Base-by-base conservation (phyloP, 768 basidiomycete species). In the Kwoniella pini region DNA sequence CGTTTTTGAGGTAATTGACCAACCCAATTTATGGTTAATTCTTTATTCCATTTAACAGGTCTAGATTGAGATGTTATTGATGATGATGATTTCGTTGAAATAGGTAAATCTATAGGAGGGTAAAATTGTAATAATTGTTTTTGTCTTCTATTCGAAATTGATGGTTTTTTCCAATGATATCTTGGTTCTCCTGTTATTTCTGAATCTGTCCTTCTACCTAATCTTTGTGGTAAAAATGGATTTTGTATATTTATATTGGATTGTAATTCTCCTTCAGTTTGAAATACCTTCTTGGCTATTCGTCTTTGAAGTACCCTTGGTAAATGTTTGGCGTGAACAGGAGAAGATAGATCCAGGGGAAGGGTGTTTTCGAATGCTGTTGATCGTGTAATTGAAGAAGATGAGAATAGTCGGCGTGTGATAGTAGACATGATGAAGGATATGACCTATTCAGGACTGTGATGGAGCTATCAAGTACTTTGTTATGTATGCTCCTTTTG, bases 81-180 rank as follows among this genome's bases (percentile, higher is more conserved):
- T 36, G 22, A 44, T 62, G n/a, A 33, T 36, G 22, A 44, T 46
- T 52, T 50, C 11, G 46, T 38, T 27, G 61, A 63, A 33, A 64
- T 52, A 2, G 69, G 67, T 15, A 67, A 30, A 39, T 53, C 53
- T 4, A 56, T 50, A 12, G 46, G 44, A 21, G 65, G 54, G 42
- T 68, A 68, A 9, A 24, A 48, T 28, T 66, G 48, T 2, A 64
- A 42, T 6, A 75, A 24, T 19, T 69, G 64, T 38, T 70, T 69
- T 56, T 75, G 68, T 40, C 73, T 44, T 22, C 73, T 45, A 15
- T 64, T 50, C 2, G 70, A 75, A 26, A 75, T 72, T 36, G 54
- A 3, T n/a, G 53, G 55, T 46, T 57, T 46, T 28, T 39, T 50
- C 59, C 59, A 61, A 36, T 53, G n/a, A 36, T 65, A 63, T 39